phyloP scores from a whole-genome alignment of 306 rosid genomes.

The Mucuna pruriens region DNA sequence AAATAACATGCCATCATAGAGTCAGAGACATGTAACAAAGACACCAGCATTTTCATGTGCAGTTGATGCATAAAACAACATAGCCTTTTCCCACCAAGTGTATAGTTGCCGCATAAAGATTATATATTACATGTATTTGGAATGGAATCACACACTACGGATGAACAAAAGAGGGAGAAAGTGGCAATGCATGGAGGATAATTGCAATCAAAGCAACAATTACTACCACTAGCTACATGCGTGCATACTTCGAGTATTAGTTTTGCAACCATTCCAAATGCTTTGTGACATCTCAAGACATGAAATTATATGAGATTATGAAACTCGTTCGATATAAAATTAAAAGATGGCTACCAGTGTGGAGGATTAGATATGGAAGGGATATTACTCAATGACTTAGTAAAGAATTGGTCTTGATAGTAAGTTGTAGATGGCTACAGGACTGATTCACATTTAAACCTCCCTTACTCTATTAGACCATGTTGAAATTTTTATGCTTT shows the following conservation, averaged over 20 bases:
- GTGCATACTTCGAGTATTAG: background rate
- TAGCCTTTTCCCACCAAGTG: background rate
- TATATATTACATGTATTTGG: background rate
- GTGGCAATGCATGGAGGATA: background rate
- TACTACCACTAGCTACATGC: background rate
- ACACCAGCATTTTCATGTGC: background rate
- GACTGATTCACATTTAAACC: too few species aligned
- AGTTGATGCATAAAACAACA: background rate
- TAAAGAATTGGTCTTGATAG: too few species aligned
- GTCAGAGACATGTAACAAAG: background rate
- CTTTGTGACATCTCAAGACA: background rate
- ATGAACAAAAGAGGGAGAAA: background rate
- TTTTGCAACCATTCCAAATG: background rate
- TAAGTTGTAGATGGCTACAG: too few species aligned
- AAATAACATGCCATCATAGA: conserved; percentile 10
- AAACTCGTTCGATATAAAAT: too few species aligned
- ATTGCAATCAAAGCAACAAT: conserved; percentile 3
- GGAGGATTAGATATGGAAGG: too few species aligned
- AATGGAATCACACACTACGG: background rate
- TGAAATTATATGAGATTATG: background rate
- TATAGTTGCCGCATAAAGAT: background rate
- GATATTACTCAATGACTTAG: too few species aligned
- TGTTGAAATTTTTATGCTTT: too few species aligned
- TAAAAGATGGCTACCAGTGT: too few species aligned
- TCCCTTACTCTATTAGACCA: too few species aligned